Conservation (phyloP, 805 yeast species). For the Hanseniaspora mollemarum region DNA sequence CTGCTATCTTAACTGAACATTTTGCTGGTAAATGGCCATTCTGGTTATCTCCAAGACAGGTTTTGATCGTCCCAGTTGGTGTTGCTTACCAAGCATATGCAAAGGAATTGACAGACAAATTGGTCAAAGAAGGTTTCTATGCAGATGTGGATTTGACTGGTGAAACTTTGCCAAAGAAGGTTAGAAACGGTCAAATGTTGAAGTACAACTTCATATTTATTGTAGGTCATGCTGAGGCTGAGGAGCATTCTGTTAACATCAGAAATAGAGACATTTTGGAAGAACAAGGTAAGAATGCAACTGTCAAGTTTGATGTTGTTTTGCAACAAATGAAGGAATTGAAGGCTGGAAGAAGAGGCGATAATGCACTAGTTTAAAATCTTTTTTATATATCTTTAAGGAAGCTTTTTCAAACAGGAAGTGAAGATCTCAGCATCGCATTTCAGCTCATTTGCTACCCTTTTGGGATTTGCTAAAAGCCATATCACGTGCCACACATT, state of each 20-base stretch:
- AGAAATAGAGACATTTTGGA: constrained; percentile 93
- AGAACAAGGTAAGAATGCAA: constrained; percentile 85
- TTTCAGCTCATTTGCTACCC: no score
- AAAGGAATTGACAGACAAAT: constrained; percentile 55
- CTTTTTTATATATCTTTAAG: no score
- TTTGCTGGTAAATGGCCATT: constrained; percentile 99
- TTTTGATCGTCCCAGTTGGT: constrained; percentile 92
- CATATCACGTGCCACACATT: no score
- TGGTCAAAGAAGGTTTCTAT: constrained; percentile 66
- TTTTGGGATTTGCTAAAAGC: no score
- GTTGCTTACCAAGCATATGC: constrained; percentile 88
- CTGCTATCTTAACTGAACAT: constrained; percentile 95
- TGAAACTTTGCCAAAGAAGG: constrained; percentile 96
- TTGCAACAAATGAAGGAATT: constrained; percentile 55
- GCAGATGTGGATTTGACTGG: constrained; percentile 90
- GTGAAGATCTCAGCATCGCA: no score
- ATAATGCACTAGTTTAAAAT: constrained; percentile 39
- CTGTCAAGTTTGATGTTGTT: constrained; percentile 61
- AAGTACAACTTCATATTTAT: constrained; percentile 92
- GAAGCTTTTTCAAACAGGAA: no score
- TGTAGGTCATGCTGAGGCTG: constrained; percentile 92
- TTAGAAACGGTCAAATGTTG: constrained; percentile 88
- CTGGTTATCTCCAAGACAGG: constrained; percentile 99
- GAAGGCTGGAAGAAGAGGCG: constrained; percentile 63
- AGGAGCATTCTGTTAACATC: constrained; percentile 70